Conservation (phyloP, 2,329 filamentous ascomycete species). For the Exophiala lecanii-corni region DNA sequence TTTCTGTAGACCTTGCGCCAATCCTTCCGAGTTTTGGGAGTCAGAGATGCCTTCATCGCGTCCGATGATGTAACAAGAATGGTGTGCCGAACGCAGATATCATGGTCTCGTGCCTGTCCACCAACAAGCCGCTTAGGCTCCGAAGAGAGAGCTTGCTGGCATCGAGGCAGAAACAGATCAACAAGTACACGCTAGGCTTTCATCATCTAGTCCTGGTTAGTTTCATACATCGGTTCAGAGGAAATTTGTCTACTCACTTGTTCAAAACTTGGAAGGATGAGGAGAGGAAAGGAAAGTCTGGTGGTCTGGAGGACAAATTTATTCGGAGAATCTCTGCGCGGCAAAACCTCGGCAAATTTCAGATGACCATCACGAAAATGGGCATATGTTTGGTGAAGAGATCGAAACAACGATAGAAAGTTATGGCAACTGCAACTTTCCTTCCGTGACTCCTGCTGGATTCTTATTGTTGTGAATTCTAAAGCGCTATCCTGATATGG, state of each 20-base stretch:
- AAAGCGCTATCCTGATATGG: slow-evolving; percentile 4
- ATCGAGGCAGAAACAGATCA: slow-evolving; percentile 69
- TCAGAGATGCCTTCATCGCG: slow-evolving; percentile 86
- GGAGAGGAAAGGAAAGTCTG: slow-evolving; percentile 49
- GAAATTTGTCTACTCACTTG: slow-evolving; percentile 60
- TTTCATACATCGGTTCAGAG: neutral
- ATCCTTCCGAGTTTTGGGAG: slow-evolving; percentile 52
- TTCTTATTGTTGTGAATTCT: neutral
- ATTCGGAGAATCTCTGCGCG: slow-evolving; percentile 1
- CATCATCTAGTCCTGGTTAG: slow-evolving; percentile 51
- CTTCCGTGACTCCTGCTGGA: too few relatives aligned
- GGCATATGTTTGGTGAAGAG: too few relatives aligned
- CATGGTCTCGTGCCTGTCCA: slow-evolving; percentile 61
- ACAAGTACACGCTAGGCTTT: slow-evolving; percentile 95
- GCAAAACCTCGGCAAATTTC: slow-evolving; percentile 1
- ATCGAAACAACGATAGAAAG: too few relatives aligned
- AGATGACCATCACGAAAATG: too few relatives aligned
- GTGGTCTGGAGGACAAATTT: slow-evolving; percentile 28
- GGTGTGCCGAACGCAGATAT: slow-evolving; percentile 99
- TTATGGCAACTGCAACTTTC: too few relatives aligned
- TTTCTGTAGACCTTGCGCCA: too few relatives aligned
- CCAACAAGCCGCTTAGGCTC: slow-evolving; percentile 85
- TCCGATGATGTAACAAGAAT: slow-evolving; percentile 96
- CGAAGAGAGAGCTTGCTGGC: slow-evolving; percentile 75
- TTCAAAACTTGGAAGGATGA: slow-evolving; percentile 99